Evolutionary conservation across 768 basidiomycete genomes (phyloP), one percentile per base, ranked within the genome.

Genomic region (Saitozyma podzolica): DNA sequence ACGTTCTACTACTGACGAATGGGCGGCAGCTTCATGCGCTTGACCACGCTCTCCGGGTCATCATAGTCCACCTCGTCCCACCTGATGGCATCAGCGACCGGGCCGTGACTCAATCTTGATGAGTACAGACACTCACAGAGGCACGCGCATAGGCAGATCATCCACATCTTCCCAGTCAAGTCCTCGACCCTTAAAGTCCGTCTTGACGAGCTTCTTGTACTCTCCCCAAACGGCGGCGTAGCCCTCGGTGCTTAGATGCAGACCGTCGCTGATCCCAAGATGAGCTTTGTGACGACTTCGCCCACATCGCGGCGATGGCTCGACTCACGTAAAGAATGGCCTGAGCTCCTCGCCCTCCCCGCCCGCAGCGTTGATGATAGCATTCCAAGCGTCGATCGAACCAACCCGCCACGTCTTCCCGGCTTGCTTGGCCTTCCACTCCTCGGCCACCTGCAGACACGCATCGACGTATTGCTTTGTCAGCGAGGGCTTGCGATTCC

Each of bases 321-420:
- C 29, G 8, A 64, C 64, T 59, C 54, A 65, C 63, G 52, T 61
- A 11, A 56, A 54, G 51, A 42, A 67, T 6, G 54, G 56, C 14
- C 59, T 50, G 17, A 63, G 39, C 17, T 58, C 66, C 43, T 65
- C 62, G 6, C 67, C 65, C 13, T 67, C 59, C 10, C 67, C 68
- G 42, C 68, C 71, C 1, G 67, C 64, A 14, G 47, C 52, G 7
- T 58, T 37, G 48, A 61, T 42, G 17, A 72, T 47, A 16, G 54
- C 62, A 6, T 37, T n/a, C 70, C 70, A 72, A 10, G 67, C 43
- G 59, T 74, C 68, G 0, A 72, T 40, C 3, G 58, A 50, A 41
- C 47, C 66, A 19, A 74, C 62, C 53, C 53, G 65, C 65, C 66
- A 69, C 13, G 11, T 47, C 45, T 47, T 47, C 17, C 53, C 59